Evolutionary conservation across 1,139 yeast genomes (phyloP).

Genomic region (Saccharomyces hybrid): DNA sequence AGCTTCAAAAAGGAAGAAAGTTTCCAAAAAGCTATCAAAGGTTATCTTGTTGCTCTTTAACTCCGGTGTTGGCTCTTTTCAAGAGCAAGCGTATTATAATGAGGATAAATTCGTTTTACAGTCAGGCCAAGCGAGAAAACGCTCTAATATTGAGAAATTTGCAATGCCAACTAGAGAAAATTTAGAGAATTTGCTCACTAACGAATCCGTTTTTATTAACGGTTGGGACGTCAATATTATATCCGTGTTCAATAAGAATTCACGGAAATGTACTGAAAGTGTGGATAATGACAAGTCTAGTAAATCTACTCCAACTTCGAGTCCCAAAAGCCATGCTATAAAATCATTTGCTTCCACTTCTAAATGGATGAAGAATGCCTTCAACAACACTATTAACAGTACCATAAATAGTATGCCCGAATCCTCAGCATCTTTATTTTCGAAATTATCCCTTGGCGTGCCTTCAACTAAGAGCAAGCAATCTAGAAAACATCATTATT

Average conservation of each 20-base stretch:
- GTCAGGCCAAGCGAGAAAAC: slow-evolving; percentile 24
- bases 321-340: background rate
- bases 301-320: background rate
- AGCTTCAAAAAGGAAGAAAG: slow-evolving; percentile 61
- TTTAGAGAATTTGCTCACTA: slow-evolving; percentile 41
- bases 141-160: slow-evolving; percentile 31
- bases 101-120: slow-evolving; percentile 29
- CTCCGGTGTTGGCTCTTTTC: slow-evolving; percentile 60
- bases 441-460: slow-evolving; percentile 26
- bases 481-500: slow-evolving; percentile 20
- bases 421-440: slow-evolving; percentile 18
- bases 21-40: slow-evolving; percentile 51
- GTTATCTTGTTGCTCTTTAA: slow-evolving; percentile 62
- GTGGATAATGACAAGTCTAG: background rate
- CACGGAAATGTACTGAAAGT: background rate
- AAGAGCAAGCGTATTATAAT: slow-evolving; percentile 46
- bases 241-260: slow-evolving; percentile 40
- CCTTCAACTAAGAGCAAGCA: slow-evolving; percentile 5
- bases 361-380: slow-evolving; percentile 31
- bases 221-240: slow-evolving; percentile 57
- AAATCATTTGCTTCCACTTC: slow-evolving; percentile 8
- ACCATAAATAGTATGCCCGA: slow-evolving; percentile 9
- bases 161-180: slow-evolving; percentile 47
- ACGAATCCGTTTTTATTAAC: slow-evolving; percentile 44
- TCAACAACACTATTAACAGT: slow-evolving; percentile 6